These are phyloP conservation scores for Geranium brycei DNA, from an alignment of 345 rosid genomes.

Conservation along the genomic window DNA sequence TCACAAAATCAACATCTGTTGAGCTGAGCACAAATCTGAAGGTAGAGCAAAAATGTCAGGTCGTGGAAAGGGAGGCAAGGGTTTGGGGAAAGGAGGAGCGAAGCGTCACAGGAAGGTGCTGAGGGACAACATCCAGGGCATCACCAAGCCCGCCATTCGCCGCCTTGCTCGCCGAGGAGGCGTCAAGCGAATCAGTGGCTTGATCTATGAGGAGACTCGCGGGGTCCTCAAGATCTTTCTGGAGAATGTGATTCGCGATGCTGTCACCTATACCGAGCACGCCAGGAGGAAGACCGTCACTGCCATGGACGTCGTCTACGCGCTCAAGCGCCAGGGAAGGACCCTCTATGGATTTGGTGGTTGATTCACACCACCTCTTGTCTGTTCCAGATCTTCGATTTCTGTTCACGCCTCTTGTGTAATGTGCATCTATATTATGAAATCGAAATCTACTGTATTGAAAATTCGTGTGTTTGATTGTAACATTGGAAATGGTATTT, in stretches of 20 bases:
- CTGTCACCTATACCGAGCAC: slow-evolving; percentile 33
- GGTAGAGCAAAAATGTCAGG: slow-evolving; percentile 32
- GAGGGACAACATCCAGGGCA: slow-evolving; percentile 49
- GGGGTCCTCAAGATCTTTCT: slow-evolving; percentile 43
- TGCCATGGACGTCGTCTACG: slow-evolving; percentile 35
- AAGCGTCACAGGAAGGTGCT: slow-evolving; percentile 45
- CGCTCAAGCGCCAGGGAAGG: slow-evolving; percentile 33
- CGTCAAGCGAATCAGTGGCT: slow-evolving; percentile 41
- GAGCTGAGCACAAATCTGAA: neutral
- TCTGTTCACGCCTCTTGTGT: neutral
- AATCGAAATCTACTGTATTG: neutral
- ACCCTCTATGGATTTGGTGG: slow-evolving; percentile 34
- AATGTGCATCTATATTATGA: neutral
- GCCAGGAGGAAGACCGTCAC: slow-evolving; percentile 33
- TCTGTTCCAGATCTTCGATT: no score
- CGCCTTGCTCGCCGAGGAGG: slow-evolving; percentile 44
- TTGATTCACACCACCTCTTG: neutral
- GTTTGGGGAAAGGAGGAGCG: slow-evolving; percentile 50
- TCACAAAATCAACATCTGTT: neutral
- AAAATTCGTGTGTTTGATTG: no score
- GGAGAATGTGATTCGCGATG: slow-evolving; percentile 38
- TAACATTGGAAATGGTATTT: no score
- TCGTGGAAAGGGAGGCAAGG: slow-evolving; percentile 56
- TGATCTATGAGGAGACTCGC: slow-evolving; percentile 45
- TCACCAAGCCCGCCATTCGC: slow-evolving; percentile 36